phyloP scores from a whole-genome alignment of 768 basidiomycete genomes.

The Boletus speciosus region DNA sequence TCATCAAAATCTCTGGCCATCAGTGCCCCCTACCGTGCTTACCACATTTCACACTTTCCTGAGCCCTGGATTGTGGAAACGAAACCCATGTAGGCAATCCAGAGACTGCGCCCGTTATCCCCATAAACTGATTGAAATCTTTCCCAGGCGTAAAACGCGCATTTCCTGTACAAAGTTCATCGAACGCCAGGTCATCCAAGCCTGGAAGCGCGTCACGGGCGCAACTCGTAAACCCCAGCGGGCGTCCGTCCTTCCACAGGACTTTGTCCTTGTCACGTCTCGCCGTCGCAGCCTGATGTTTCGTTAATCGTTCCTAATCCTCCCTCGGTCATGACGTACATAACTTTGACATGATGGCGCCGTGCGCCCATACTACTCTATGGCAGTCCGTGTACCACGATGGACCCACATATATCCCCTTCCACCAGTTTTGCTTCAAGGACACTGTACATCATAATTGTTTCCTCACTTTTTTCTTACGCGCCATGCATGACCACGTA shows the following conservation, averaged over 20 bases:
- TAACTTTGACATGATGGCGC: constrained; percentile 19
- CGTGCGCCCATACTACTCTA: constrained; percentile 7
- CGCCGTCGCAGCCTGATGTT: constrained; percentile 51
- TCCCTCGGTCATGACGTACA: constrained; percentile 2
- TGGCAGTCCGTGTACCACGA: neutral
- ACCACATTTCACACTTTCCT: constrained; percentile 8
- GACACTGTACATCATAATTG: constrained; percentile 5
- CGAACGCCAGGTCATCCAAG: constrained; percentile 54
- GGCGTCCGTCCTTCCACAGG: constrained; percentile 51
- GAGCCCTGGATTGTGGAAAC: constrained; percentile 28
- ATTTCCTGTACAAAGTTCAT: constrained; percentile 44
- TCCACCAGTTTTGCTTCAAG: neutral
- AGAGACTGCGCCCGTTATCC: neutral
- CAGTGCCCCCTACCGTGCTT: constrained; percentile 10
- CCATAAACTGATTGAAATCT: neutral
- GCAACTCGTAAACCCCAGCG: constrained; percentile 49
- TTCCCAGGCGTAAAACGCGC: constrained; percentile 22
- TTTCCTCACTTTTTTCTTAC: neutral
- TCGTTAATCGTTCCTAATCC: constrained; percentile 16
- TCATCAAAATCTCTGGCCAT: neutral
- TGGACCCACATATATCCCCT: constrained; percentile 1
- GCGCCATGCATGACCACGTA: neutral
- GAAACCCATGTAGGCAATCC: constrained; percentile 21
- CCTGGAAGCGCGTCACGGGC: constrained; percentile 61
- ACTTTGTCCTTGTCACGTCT: constrained; percentile 59